Evolutionary conservation across 2,329 filamentous ascomycete genomes (phyloP), one percentile per base, ranked within the genome.

Genomic region (Trichoderma afroharzianum): DNA sequence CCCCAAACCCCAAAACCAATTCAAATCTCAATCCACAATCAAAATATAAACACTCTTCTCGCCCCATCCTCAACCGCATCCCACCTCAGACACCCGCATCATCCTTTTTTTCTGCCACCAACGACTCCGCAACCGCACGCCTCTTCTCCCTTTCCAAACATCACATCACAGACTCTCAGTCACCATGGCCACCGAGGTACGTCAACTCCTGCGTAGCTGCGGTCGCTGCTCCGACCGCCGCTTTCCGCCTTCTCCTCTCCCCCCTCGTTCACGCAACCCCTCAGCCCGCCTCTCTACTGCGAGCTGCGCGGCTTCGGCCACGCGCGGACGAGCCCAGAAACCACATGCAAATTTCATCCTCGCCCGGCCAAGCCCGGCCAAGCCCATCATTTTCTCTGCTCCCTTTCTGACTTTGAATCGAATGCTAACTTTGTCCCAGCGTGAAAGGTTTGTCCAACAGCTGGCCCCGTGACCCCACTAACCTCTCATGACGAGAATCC

Each of bases 391-490:
- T 62, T 71, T 58, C 70, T 43, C 50, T 57, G 50, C 57, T 57
- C 71, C 68, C 28, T n/a, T 32, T 28, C 30, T 21, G 9, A 57
- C n/a, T 53, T 28, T 68, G 21, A 21, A 39, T 21, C 39, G 39
- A 61, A 75, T 82, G 78, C 83, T 83, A 79, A 81, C 80, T 75
- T 77, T 79, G 77, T 78, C 73, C 76, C 82, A 92, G 90, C 90
- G 90, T 87, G 90, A 92, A 85, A 92, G 88, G 90, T 92, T 90
- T 81, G 83, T 84, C 74, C 71, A 72, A 47, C 68, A 50, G 39
- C 53, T 53, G 43, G 32, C 53, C 68, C 71, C 71, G 62, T 71
- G 68, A 72, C 71, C 71, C 71, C 71, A 63, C 71, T 63, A 71
- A 71, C 50, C 62, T 67, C 66, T 64, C 66, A 63, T 63, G 63